These are phyloP conservation scores for Paraphoma sp. DNA, from an alignment of 2,329 filamentous ascomycete genomes.

Conservation along the genomic window DNA sequence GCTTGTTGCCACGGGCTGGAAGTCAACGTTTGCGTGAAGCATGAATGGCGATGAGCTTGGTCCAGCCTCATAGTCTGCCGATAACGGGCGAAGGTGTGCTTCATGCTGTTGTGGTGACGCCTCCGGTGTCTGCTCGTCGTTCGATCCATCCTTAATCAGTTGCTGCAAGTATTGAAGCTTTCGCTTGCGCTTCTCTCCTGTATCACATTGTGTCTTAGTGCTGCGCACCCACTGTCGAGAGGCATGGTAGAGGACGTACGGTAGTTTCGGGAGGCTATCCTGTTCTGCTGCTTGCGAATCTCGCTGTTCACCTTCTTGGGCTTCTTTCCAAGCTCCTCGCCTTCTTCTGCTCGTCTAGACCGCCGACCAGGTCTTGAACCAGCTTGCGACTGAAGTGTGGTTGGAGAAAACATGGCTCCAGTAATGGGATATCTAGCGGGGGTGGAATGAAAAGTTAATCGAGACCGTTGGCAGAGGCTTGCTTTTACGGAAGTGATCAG, in stretches of 20 bases:
- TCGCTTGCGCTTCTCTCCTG: slow-evolving; percentile 46
- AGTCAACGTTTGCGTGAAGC: slow-evolving; percentile 16
- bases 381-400: slow-evolving; percentile 11
- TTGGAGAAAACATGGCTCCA: slow-evolving; percentile 29
- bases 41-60: slow-evolving; percentile 10
- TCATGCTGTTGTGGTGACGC: slow-evolving; percentile 19
- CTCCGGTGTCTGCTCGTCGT: slow-evolving; percentile 19
- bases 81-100: slow-evolving; percentile 20
- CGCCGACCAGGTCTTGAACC: slow-evolving; percentile 12
- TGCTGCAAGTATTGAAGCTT: slow-evolving; percentile 47
- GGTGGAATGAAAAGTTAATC: slow-evolving; percentile 12
- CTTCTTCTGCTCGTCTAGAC: slow-evolving; percentile 9
- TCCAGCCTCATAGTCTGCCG: slow-evolving; percentile 21
- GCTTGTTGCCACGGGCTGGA: slow-evolving; percentile 11
- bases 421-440: slow-evolving; percentile 10
- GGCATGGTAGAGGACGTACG: slow-evolving; percentile 24
- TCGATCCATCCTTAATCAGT: slow-evolving; percentile 33
- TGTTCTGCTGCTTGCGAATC: slow-evolving; percentile 46
- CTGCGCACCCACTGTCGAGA: not conserved
- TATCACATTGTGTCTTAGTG: slow-evolving; percentile 3
- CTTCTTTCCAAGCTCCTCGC: slow-evolving; percentile 23
- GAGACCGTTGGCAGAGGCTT: slow-evolving; percentile 16
- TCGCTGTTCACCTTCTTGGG: slow-evolving; percentile 46
- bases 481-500: slow-evolving; percentile 24
- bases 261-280: slow-evolving; percentile 48